Evolutionary conservation across 148 eudicot genomes (phyloP).

Genomic region (Agrostemma githago): DNA sequence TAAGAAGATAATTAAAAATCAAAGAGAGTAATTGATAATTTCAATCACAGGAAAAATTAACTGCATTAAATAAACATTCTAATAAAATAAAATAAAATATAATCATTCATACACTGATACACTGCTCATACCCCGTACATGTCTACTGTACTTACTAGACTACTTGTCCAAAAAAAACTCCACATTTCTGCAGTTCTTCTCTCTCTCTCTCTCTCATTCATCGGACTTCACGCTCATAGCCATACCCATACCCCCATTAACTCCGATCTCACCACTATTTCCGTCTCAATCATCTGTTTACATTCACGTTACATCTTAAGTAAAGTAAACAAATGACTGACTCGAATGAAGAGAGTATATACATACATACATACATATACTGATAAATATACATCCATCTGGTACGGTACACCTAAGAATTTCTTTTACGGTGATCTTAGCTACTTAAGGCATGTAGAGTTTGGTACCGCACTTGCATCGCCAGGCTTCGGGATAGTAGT

Average conservation of each 20-base stretch:
- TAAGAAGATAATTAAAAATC: too few relatives aligned
- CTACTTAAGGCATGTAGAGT: constrained; percentile 76
- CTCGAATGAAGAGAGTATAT: too few relatives aligned
- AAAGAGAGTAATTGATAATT: too few relatives aligned
- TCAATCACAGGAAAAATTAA: too few relatives aligned
- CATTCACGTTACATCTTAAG: not conserved
- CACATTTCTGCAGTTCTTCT: constrained; percentile 4
- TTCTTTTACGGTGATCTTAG: too few relatives aligned
- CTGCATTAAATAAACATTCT: too few relatives aligned
- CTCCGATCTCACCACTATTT: not conserved
- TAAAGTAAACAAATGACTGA: too few relatives aligned
- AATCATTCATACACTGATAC: not conserved
- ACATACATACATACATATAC: too few relatives aligned
- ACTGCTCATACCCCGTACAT: too few relatives aligned
- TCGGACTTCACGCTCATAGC: constrained; percentile 12
- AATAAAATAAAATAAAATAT: too few relatives aligned
- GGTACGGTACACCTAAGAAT: too few relatives aligned
- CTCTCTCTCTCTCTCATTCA: constrained; percentile 10
- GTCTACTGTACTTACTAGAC: not conserved
- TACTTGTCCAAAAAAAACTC: not conserved
- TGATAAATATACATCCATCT: not conserved
- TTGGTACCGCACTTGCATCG: constrained; percentile 71
- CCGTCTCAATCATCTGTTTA: not conserved
- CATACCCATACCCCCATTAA: constrained; percentile 7
- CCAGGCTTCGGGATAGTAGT: constrained; percentile 94